Conservation (phyloP, 78 protist genomes). For the Dictyostelium firmibasis region DNA sequence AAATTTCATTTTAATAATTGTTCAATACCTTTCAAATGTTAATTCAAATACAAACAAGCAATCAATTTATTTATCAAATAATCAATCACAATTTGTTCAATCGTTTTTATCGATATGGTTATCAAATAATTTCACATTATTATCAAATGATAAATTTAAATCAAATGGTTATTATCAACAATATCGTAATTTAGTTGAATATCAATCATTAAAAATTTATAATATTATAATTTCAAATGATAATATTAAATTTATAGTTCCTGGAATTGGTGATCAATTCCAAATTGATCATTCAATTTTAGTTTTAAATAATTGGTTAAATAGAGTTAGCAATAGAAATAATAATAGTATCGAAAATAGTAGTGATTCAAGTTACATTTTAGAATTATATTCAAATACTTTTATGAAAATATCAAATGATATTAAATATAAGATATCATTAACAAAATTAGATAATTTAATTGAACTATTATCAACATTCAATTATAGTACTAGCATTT, state of each 20-base stretch:
- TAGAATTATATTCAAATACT: constrained; percentile 10
- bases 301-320: constrained; percentile 2
- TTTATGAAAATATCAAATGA: background rate
- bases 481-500: background rate
- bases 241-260: background rate
- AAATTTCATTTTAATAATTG: background rate
- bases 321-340: background rate
- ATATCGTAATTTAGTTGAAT: background rate
- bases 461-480: background rate
- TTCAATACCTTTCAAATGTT: background rate
- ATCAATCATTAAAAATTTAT: constrained; percentile 37
- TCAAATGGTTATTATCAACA: background rate
- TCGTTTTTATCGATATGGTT: constrained; percentile 5
- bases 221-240: constrained; percentile 34
- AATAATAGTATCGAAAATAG: background rate
- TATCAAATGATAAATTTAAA: background rate
- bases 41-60: background rate
- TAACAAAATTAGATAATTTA: background rate
- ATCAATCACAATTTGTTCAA: constrained; percentile 54
- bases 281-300: background rate
- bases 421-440: constrained; percentile 9
- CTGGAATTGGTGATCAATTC: background rate
- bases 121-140: background rate
- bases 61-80: constrained; percentile 12
- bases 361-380: background rate